Evolutionary conservation across 139 green algal species (phyloP).

Genomic region (Chlorella sp.): DNA sequence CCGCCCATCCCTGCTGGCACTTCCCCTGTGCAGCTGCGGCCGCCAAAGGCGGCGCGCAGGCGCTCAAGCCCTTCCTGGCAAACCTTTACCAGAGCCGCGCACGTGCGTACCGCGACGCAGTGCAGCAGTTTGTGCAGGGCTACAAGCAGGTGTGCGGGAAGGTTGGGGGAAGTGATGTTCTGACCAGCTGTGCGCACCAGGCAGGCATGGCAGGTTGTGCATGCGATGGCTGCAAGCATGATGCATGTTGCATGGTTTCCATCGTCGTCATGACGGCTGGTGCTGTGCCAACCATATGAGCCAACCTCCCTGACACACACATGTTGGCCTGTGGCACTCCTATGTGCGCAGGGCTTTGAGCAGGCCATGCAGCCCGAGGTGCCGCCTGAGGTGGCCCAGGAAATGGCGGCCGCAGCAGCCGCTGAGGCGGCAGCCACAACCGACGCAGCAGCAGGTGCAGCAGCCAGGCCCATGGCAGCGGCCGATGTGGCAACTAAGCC

Average conservation of each 20-base stretch:
- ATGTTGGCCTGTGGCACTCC: too few relatives aligned
- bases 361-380: slow-evolving; percentile 27
- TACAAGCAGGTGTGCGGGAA: slow-evolving; percentile 34
- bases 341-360: slow-evolving; percentile 31
- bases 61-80: slow-evolving; percentile 46
- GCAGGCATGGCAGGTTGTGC: too few relatives aligned
- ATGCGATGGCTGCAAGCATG: too few relatives aligned
- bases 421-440: neutral
- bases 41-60: slow-evolving; percentile 30
- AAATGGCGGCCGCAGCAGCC: slow-evolving; percentile 17
- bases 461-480: neutral
- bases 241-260: too few relatives aligned
- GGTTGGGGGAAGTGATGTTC: too few relatives aligned
- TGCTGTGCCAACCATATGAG: too few relatives aligned
- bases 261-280: too few relatives aligned
- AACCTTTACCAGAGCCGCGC: slow-evolving; percentile 53
- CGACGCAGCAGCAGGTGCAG: neutral
- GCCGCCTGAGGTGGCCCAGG: slow-evolving; percentile 1
- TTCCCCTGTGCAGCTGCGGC: slow-evolving; percentile 10
- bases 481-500: neutral
- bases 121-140: slow-evolving; percentile 60
- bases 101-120: slow-evolving; percentile 49
- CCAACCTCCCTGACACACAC: too few relatives aligned
- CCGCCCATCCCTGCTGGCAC: neutral
- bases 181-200: too few relatives aligned